These are phyloP conservation scores for Pinus taeda DNA, from an alignment of 75 land plant species.

Conservation along the genomic window DNA sequence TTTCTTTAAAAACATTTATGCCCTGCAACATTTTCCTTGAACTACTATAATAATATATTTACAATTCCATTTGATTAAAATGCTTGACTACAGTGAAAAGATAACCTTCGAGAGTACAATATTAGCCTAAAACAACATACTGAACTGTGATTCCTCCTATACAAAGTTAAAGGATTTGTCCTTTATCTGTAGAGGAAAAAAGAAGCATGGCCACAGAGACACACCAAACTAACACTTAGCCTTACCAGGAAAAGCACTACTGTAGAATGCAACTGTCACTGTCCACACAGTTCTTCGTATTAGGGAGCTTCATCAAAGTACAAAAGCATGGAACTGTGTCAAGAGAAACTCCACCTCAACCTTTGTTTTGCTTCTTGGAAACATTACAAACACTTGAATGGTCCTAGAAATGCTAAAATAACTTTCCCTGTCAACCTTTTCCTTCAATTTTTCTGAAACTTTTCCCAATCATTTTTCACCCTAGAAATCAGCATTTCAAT, in stretches of 20 bases:
- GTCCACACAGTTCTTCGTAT: background rate
- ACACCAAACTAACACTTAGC: background rate
- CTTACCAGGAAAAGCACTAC: background rate
- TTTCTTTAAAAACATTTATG: background rate
- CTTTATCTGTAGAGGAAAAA: background rate
- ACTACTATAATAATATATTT: background rate
- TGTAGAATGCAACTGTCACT: background rate
- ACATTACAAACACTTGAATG: background rate
- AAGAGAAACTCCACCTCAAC: background rate
- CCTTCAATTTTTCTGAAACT: too few species aligned
- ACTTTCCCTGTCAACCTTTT: too few species aligned
- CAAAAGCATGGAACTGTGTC: background rate
- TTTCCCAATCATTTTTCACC: too few species aligned
- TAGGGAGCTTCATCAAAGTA: background rate
- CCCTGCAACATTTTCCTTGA: background rate
- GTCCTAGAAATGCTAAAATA: background rate
- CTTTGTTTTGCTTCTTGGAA: background rate
- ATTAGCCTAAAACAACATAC: background rate
- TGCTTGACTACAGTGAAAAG: background rate
- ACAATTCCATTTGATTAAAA: background rate
- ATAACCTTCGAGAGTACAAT: background rate
- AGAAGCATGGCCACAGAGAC: background rate
- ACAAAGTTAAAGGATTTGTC: background rate
- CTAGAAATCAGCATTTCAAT: too few species aligned
- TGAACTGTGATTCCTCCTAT: background rate